A percentile compares a stretch with the other conserved stretches of the same genome.
Conservation (phyloP, 2,329 filamentous ascomycete species). For the Colletotrichum tanaceti region DNA sequence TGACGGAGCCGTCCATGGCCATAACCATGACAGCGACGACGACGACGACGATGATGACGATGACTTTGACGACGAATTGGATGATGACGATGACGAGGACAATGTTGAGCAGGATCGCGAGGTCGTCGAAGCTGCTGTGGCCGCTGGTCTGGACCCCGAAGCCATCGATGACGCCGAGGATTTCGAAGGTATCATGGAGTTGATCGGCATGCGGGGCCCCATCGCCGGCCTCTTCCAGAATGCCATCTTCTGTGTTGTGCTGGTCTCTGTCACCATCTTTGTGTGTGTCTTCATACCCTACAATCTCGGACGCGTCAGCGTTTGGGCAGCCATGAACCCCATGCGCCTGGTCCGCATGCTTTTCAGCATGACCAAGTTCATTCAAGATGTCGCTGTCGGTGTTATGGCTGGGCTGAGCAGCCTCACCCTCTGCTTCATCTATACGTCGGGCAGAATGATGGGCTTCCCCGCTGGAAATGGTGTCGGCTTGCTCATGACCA, state of each 20-base stretch:
- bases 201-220: conserved; percentile 96
- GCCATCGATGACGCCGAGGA: conserved; percentile 90
- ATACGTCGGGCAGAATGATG: conserved; percentile 39
- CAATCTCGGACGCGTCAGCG: conserved; percentile 85
- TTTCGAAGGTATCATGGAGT: conserved; percentile 93
- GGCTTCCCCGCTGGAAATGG: conserved; percentile 35
- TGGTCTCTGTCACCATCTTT: conserved; percentile 88
- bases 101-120: conserved; percentile 63
- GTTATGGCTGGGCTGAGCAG: conserved; percentile 56
- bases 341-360: conserved; percentile 78
- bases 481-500: conserved; percentile 40
- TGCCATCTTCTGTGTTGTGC: conserved; percentile 89
- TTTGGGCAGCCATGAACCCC: conserved; percentile 84
- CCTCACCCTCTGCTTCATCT: conserved; percentile 26
- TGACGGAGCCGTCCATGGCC: conserved; percentile 64
- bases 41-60: conserved; percentile 53
- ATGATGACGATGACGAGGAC: conserved; percentile 46
- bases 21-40: conserved; percentile 54
- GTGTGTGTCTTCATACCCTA: conserved; percentile 92
- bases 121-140: conserved; percentile 72
- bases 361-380: conserved; percentile 79
- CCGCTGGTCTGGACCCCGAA: conserved; percentile 77
- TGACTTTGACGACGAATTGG: conserved; percentile 55
- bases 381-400: conserved; percentile 81
- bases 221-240: conserved; percentile 92